phyloP scores from a whole-genome alignment of 805 yeast genomes.

The Candida quercuum region DNA sequence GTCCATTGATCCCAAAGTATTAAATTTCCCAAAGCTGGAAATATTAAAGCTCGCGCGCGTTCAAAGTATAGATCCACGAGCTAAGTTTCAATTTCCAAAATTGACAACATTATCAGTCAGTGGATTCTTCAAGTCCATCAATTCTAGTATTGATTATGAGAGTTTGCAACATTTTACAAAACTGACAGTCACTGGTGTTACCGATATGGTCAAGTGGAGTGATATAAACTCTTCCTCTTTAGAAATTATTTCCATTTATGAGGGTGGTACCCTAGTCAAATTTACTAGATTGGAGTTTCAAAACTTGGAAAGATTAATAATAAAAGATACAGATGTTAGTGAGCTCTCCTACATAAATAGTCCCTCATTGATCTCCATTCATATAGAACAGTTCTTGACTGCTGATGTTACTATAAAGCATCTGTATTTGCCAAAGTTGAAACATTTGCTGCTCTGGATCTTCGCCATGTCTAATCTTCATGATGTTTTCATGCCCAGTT shows the following conservation, averaged over 20 bases:
- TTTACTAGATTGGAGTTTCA: constrained; percentile 4
- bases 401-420: constrained; percentile 5
- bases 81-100: constrained; percentile 5
- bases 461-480: constrained; percentile 5
- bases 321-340: constrained; percentile 11
- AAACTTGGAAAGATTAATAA: constrained; percentile 1
- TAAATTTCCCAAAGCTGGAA: constrained; percentile 8
- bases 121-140: constrained; percentile 4
- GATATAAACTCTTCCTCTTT: constrained; percentile 6
- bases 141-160: constrained; percentile 8
- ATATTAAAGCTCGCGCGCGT: constrained; percentile 6
- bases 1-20: constrained; percentile 5
- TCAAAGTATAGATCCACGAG: neutral
- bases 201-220: constrained; percentile 10
- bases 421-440: constrained; percentile 9
- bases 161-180: neutral
- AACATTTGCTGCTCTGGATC: constrained; percentile 9
- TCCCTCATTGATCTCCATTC: constrained; percentile 7
- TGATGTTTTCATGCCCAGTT: constrained; percentile 5
- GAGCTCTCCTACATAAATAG: constrained; percentile 4
- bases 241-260: constrained; percentile 2
- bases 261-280: constrained; percentile 4
- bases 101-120: constrained; percentile 3
- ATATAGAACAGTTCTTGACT: constrained; percentile 15
- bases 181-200: constrained; percentile 4